phyloP scores from a whole-genome alignment of 129 eudicot species.

The carrot (Daucus carota) region DH1_v3.0 NC_030384.2:42468501-42469000 shows the following conservation, averaged over 20 bases:
- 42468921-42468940: conserved; percentile 17
- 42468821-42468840: conserved; percentile 28
- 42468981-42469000: background rate
- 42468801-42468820: conserved; percentile 43
- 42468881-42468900: conserved; percentile 12
- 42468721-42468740: conserved; percentile 36
- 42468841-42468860: conserved; percentile 23
- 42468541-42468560: background rate
- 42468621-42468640: conserved; percentile 67
- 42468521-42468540: background rate
- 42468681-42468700: conserved; percentile 34
- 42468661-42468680: conserved; percentile 73
- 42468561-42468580: too few relatives aligned
- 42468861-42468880: background rate
- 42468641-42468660: conserved; percentile 44
- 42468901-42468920: conserved; percentile 15
- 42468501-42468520: background rate
- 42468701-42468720: conserved; percentile 40
- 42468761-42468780: conserved; percentile 80
- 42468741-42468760: conserved; percentile 36
- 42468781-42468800: conserved; percentile 53
- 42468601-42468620: conserved; percentile 61
- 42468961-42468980: background rate
- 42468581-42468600: background rate
- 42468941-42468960: background rate